Evolutionary conservation across 2,329 filamentous ascomycete genomes (phyloP).

Genomic region (Herpotrichia juniperi): DNA sequence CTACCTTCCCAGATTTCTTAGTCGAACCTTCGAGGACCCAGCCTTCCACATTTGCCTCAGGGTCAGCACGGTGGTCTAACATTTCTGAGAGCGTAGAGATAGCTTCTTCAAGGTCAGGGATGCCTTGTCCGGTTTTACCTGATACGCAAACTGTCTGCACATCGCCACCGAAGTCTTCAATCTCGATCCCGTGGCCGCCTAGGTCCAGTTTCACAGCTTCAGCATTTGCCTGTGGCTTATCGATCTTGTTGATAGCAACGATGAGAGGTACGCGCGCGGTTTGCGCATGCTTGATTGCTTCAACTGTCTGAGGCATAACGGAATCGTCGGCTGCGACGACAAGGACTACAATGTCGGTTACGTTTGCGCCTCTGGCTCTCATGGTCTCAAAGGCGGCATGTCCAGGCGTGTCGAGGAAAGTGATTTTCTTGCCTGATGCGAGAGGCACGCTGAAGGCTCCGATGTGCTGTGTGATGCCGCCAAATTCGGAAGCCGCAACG

Average conservation of each 20-base stretch:
- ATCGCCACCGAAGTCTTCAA: slow-evolving; percentile 95
- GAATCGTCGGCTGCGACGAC: slow-evolving; percentile 97
- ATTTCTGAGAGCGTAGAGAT: slow-evolving; percentile 86
- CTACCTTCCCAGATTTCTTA: slow-evolving; percentile 81
- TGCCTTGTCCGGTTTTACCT: slow-evolving; percentile 91
- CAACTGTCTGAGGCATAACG: slow-evolving; percentile 95
- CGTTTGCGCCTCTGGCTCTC: slow-evolving; percentile 92
- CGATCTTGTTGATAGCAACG: slow-evolving; percentile 96
- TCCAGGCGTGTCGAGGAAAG: slow-evolving; percentile 95
- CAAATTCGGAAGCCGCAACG: slow-evolving; percentile 88
- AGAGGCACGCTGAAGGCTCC: slow-evolving; percentile 94
- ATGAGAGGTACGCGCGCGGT: slow-evolving; percentile 91
- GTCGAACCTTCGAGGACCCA: slow-evolving; percentile 93
- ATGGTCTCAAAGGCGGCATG: slow-evolving; percentile 96
- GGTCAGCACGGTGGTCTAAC: slow-evolving; percentile 84
- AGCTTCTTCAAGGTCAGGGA: slow-evolving; percentile 90
- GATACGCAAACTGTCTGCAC: slow-evolving; percentile 91
- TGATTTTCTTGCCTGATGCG: slow-evolving; percentile 83
- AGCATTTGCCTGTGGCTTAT: slow-evolving; percentile 81
- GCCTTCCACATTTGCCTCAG: slow-evolving; percentile 79
- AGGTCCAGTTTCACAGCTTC: slow-evolving; percentile 90
- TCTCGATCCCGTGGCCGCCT: slow-evolving; percentile 79
- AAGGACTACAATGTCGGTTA: slow-evolving; percentile 95
- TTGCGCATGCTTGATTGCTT: slow-evolving; percentile 93
- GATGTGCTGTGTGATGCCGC: slow-evolving; percentile 98